A percentile compares a stretch with the other conserved stretches of the same genome.
Conservation (phyloP, 176 grass and related monocot species). For the Cymbopogon citratus region DNA sequence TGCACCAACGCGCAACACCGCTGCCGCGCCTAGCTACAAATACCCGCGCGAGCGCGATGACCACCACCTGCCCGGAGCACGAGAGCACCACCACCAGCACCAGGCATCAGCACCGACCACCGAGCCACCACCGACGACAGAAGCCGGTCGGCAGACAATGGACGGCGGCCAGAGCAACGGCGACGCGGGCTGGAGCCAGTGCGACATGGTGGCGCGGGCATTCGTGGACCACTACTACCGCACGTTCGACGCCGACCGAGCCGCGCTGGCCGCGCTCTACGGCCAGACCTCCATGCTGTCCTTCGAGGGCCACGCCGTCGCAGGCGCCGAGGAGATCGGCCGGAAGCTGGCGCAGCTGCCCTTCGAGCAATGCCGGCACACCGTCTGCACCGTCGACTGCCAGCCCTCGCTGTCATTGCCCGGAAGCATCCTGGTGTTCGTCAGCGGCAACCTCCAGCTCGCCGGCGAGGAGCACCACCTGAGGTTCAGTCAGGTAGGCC, state of each 20-base stretch:
- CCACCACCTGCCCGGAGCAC: not conserved
- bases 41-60: not conserved
- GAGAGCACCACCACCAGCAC: not conserved
- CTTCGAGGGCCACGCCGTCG: constrained; percentile 64
- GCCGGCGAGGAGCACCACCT: constrained; percentile 73
- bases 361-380: constrained; percentile 63
- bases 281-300: constrained; percentile 55
- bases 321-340: constrained; percentile 42
- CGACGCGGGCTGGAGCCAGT: constrained; percentile 2
- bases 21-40: constrained; percentile 31
- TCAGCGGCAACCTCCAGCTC: constrained; percentile 68
- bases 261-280: constrained; percentile 54
- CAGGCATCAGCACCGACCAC: not conserved
- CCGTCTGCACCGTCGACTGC: constrained; percentile 55
- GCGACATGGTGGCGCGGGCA: constrained; percentile 61
- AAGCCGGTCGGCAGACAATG: not conserved
- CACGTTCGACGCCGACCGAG: constrained; percentile 59
- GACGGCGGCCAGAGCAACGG: constrained; percentile 14
- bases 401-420: constrained; percentile 54
- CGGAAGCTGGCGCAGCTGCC: constrained; percentile 58
- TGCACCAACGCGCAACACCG: not conserved
- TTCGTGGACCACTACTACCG: constrained; percentile 80
- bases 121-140: not conserved
- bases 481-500: constrained; percentile 72
- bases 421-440: constrained; percentile 63